A percentile compares a stretch with the other conserved stretches of the same genome.
Conservation (phyloP, 164 flowering plant genomes). For the Cinnamomum micranthum region DNA sequence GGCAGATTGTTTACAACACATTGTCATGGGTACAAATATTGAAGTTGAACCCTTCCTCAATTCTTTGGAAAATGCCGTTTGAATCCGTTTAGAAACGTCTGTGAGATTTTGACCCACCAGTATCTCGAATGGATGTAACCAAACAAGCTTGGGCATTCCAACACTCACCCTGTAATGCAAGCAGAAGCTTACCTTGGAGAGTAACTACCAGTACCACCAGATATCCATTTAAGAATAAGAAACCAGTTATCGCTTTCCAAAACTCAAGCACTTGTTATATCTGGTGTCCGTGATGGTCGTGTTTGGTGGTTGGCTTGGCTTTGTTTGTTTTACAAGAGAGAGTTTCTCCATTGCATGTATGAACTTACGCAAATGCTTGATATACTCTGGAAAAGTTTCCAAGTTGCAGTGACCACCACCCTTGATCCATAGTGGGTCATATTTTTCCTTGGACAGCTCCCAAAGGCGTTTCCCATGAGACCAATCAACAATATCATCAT, state of each 20-base stretch:
- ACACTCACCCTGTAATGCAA: slow-evolving; percentile 9
- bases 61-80: background rate
- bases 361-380: slow-evolving; percentile 84
- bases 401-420: slow-evolving; percentile 98
- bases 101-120: background rate
- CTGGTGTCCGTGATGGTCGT: slow-evolving; percentile 55
- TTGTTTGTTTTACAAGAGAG: slow-evolving; percentile 47
- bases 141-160: slow-evolving; percentile 8
- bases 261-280: slow-evolving; percentile 86
- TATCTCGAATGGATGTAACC: slow-evolving; percentile 4
- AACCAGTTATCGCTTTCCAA: slow-evolving; percentile 46
- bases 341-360: slow-evolving; percentile 86
- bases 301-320: slow-evolving; percentile 26
- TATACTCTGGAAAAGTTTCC: slow-evolving; percentile 94
- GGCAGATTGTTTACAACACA: background rate
- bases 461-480: slow-evolving; percentile 93
- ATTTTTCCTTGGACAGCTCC: slow-evolving; percentile 94
- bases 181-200: background rate
- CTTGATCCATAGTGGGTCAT: slow-evolving; percentile 91
- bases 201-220: background rate
- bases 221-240: background rate
- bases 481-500: slow-evolving; percentile 86
- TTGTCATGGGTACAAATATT: slow-evolving; percentile 1
- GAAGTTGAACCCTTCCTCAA: slow-evolving; percentile 4
- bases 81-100: slow-evolving; percentile 7